Base-by-base conservation (phyloP, 169 alveolate genomes). In the Plasmodium relictum region DNA sequence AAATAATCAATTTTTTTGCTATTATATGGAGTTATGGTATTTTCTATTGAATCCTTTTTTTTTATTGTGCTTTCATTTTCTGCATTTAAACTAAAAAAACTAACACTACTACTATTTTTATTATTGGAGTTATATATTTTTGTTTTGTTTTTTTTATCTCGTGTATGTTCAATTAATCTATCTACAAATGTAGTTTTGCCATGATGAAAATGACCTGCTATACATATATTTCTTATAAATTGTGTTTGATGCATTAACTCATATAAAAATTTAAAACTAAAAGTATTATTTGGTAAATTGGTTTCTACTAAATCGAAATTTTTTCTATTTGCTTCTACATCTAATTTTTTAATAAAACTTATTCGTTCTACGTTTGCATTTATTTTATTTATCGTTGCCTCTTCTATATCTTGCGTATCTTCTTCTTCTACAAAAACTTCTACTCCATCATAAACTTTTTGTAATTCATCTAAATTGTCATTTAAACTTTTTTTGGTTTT, bases 161-260 rank as follows among this genome's bases (percentile, higher is more conserved):
- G 99, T 44, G 99, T 98, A 87, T 94, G 93, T 93, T 98, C 95
- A 14, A 98, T 98, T 41, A 99, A 93, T 95, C 98, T 93, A 91
- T 99, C 99, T 92, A 98, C 94, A 52, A 99, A 86, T 24, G 98
- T 92, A 20, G 99, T 98, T 92, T 99, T 99, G 4, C 99, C 99
- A 70, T 97, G 99, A 80, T 98, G 99, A 73, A 99, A 91, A 74
- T 97, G 98, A 0, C 99, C 99, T 26, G 97, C 95, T 58, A 99
- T 88, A 72, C 99, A 98, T 0, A 99, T 94, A 94, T 98, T 98
- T 80, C 99, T 95, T 18, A 98, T 96, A 92, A 97, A 89, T 56
- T 96, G 96, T 14, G 99, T 99, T 65, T 98, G 96, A 10, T 92
- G 89, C 97, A 97, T 97, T 88, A 99, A 89, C 65, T 96, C 94